Evolutionary conservation across 768 basidiomycete species (phyloP), one percentile per base, ranked within the genome.

Genomic region (Psilocybe subaeruginosa): DNA sequence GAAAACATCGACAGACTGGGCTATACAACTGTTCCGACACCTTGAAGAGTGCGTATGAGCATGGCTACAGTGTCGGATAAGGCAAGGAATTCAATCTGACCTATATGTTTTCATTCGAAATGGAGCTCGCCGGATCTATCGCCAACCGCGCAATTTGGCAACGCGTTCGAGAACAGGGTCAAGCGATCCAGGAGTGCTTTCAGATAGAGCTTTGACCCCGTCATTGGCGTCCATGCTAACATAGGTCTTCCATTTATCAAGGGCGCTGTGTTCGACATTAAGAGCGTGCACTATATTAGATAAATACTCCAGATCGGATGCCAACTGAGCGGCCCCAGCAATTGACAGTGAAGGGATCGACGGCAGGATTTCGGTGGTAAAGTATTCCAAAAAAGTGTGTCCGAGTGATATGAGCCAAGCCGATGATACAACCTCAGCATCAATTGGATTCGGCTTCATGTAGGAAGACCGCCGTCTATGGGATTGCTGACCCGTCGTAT

Each of bases 371-470:
- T 78, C 78, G 29, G 73, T 69, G 3, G 91, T 92, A 49, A 99
- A 78, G 70, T 95, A 84, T 2, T 84, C 79, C 39, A 97, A 80
- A 48, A 95, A 84, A 11, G 89, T 83, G 49, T 91, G 87, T 0
- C 93, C 91, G n/a, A 99, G 83, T 8, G 94, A 95, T 35, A 90
- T 85, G 9, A 99, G 85, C 96, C 97, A 99, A 1, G 93, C 90
- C 1, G 93, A 89, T 3, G 94, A 88, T 16, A 98, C 91, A 2
- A 84, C 81, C 71, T 96, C 95, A 3, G 92, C 86, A 54, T 88
- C 84, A 54, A 92, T 75, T 7, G 72, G 63, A 37, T 65, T 70
- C 41, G 72, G 67, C 61, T 77, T 82, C 14, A 72, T 60, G 49
- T 66, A 68, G 30, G 85, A 80, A 47, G 78, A 72, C 47, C 79